Conservation (phyloP, 192 early-diverging fungal species). For the Phycomyces nitens region DNA sequence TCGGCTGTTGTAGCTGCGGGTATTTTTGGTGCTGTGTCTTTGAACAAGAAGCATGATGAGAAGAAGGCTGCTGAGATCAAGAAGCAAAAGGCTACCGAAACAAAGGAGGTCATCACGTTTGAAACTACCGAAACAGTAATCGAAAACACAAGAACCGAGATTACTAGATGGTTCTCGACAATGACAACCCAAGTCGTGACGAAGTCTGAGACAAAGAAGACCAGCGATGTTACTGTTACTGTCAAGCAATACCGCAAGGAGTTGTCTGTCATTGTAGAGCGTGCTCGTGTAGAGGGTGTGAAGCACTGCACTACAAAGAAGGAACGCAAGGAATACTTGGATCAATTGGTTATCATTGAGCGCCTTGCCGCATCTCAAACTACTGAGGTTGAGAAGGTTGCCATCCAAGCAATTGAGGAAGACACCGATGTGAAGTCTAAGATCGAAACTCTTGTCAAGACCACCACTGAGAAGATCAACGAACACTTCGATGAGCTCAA, state of each 20-base stretch:
- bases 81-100: too few species aligned
- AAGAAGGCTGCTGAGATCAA: background rate
- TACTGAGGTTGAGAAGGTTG: slow-evolving; percentile 13
- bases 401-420: background rate
- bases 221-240: background rate
- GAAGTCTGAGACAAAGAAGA: slow-evolving; percentile 8
- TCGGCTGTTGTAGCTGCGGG: slow-evolving; percentile 18
- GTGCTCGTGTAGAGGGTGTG: background rate
- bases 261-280: slow-evolving; percentile 8
- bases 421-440: background rate
- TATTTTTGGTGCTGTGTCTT: background rate
- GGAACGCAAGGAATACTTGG: slow-evolving; percentile 4
- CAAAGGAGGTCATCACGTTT: background rate
- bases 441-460: slow-evolving; percentile 6
- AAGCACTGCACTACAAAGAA: background rate
- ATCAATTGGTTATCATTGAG: slow-evolving; percentile 10
- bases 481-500: slow-evolving; percentile 7
- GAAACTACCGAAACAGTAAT: slow-evolving; percentile 3
- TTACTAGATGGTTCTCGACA: slow-evolving; percentile 10
- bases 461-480: slow-evolving; percentile 3
- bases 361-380: slow-evolving; percentile 5
- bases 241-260: slow-evolving; percentile 9
- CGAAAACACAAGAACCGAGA: slow-evolving; percentile 2
- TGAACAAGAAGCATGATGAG: slow-evolving; percentile 12
- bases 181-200: slow-evolving; percentile 1